A percentile compares a stretch with the other conserved stretches of the same genome.
phyloP scores from a whole-genome alignment of 1,139 yeast species.

The Kodamaea sp. region DNA sequence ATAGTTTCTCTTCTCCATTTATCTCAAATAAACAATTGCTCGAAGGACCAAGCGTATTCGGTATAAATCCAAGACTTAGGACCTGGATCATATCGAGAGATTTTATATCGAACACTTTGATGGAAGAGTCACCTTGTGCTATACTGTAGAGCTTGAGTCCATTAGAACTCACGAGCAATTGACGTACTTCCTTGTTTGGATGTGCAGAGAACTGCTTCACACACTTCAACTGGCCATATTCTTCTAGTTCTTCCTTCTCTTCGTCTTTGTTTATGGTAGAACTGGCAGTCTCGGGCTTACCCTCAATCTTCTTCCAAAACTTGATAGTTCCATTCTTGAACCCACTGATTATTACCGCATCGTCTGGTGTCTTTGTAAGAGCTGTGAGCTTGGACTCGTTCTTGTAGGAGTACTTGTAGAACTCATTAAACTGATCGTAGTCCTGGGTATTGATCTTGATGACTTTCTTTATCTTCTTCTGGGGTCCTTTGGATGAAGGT shows the following conservation, averaged over 20 bases:
- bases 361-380: constrained; percentile 12
- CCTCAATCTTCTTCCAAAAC: constrained; percentile 35
- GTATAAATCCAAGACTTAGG: constrained; percentile 23
- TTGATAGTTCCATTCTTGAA: constrained; percentile 42
- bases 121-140: constrained; percentile 25
- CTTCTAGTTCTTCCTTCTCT: constrained; percentile 8
- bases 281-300: not conserved
- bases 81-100: constrained; percentile 44
- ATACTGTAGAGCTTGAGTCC: constrained; percentile 31
- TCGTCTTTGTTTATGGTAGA: constrained; percentile 1
- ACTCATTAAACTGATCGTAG: constrained; percentile 4
- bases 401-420: constrained; percentile 13
- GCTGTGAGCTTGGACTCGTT: constrained; percentile 12
- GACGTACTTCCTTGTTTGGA: constrained; percentile 14
- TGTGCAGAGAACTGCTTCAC: constrained; percentile 40
- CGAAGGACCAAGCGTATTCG: constrained; percentile 14
- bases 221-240: constrained; percentile 29
- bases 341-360: constrained; percentile 30
- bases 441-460: constrained; percentile 1
- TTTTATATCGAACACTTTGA: constrained; percentile 41
- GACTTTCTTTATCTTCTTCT: constrained; percentile 1
- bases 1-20: constrained; percentile 15
- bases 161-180: constrained; percentile 14
- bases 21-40: constrained; percentile 23
- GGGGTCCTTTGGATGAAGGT: not conserved